phyloP scores from a whole-genome alignment of 495 filamentous ascomycete species.

The Xylaria flabelliformis region DNA sequence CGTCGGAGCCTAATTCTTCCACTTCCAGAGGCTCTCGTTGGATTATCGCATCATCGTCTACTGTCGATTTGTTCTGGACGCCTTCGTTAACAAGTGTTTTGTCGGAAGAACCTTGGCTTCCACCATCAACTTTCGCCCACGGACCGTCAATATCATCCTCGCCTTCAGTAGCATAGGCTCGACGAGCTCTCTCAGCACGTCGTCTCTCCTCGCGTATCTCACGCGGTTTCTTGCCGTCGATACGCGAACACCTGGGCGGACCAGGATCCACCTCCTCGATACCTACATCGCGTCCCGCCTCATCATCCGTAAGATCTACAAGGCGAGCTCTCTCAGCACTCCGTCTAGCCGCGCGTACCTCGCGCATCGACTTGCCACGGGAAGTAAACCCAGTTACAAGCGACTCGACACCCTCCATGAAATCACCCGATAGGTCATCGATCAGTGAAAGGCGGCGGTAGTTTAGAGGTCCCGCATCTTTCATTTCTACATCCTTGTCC shows the following conservation, averaged over 20 bases:
- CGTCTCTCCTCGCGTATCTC: not conserved
- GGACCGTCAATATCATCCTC: not conserved
- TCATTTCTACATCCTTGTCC: too few relatives aligned
- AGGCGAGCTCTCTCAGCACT: not conserved
- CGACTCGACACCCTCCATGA: too few relatives aligned
- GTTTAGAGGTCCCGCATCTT: not conserved
- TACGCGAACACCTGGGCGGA: not conserved
- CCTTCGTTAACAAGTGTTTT: too few relatives aligned
- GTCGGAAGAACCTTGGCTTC: not conserved
- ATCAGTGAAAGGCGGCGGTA: not conserved
- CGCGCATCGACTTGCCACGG: not conserved
- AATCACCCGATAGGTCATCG: not conserved
- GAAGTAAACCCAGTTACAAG: not conserved
- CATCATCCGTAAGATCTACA: not conserved
- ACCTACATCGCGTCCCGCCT: not conserved
- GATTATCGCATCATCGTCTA: not conserved
- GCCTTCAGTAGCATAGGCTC: not conserved
- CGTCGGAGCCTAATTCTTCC: not conserved
- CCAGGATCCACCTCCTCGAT: not conserved
- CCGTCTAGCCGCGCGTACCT: constrained; percentile 13
- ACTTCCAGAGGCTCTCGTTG: not conserved
- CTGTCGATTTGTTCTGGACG: not conserved
- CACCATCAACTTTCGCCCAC: not conserved
- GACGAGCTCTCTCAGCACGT: not conserved
- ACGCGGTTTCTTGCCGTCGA: not conserved